Conservation (phyloP, 371 early-diverging fungal species). For the Rhizopus delemar region DNA sequence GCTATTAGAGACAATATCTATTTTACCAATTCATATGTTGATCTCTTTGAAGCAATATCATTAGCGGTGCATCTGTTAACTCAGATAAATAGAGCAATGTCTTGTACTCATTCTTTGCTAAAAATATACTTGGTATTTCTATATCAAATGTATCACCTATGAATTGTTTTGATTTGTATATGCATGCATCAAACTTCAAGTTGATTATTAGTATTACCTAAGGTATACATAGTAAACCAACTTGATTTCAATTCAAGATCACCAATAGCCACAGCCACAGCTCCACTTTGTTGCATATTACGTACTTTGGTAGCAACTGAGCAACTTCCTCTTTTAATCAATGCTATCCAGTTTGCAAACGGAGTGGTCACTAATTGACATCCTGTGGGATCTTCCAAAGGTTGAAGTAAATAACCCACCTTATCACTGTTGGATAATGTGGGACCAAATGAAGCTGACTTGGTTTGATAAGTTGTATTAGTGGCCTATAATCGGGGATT, state of each 20-base stretch:
- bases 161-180: too few species aligned
- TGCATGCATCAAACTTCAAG: too few species aligned
- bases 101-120: conserved; percentile 65
- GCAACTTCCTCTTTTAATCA: conserved; percentile 83
- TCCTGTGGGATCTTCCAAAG: conserved; percentile 33
- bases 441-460: conserved; percentile 61
- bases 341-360: conserved; percentile 68
- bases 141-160: conserved; percentile 73
- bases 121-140: conserved; percentile 72
- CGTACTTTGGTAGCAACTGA: conserved; percentile 86
- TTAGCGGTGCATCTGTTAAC: conserved; percentile 39
- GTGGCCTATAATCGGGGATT: too few species aligned
- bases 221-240: conserved; percentile 87
- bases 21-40: conserved; percentile 13
- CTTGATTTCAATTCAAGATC: conserved; percentile 60
- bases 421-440: conserved; percentile 54
- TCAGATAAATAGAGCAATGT: conserved; percentile 46
- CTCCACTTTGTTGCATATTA: conserved; percentile 83
- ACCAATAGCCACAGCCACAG: conserved; percentile 84
- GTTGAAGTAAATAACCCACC: conserved; percentile 47
- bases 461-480: too few species aligned
- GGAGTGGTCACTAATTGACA: conserved; percentile 35
- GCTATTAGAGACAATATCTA: too few species aligned
- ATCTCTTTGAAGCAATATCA: conserved; percentile 34
- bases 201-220: conserved; percentile 42